Percentiles rank a stretch among this genome's conserved stretches.
phyloP scores from a whole-genome alignment of 768 basidiomycete genomes.

The Tylopilus vinaceipallidus region DNA sequence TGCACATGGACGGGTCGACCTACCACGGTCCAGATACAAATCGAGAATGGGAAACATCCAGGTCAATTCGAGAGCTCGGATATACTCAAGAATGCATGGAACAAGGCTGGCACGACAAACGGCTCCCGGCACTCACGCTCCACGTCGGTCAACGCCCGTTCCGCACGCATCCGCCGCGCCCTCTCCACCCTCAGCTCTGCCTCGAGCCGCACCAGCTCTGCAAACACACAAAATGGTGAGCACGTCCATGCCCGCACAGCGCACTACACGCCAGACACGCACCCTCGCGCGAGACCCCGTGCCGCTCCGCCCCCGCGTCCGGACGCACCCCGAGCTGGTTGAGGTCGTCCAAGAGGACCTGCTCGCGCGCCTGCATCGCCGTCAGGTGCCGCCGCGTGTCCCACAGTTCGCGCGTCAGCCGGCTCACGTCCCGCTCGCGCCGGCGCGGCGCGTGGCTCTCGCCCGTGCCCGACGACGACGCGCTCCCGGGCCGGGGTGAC shows the following conservation, averaged over 20 bases:
- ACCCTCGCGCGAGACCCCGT: slow-evolving; percentile 16
- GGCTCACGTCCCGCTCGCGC: background rate
- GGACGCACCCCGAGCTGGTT: slow-evolving; percentile 11
- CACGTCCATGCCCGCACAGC: background rate
- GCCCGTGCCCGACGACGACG: background rate
- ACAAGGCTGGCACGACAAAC: slow-evolving; percentile 55
- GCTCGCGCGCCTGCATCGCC: slow-evolving; percentile 25
- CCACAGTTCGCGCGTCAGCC: slow-evolving; percentile 28
- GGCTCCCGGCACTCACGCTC: slow-evolving; percentile 49
- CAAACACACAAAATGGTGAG: background rate
- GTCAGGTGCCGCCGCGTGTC: slow-evolving; percentile 26
- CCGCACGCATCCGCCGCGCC: slow-evolving; percentile 39
- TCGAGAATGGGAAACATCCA: too few relatives aligned
- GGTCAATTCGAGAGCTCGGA: slow-evolving; percentile 41
- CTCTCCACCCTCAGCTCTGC: slow-evolving; percentile 38
- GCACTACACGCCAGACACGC: background rate
- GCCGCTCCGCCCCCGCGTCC: background rate
- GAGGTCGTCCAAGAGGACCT: slow-evolving; percentile 22
- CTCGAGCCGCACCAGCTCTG: slow-evolving; percentile 29
- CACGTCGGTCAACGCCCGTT: slow-evolving; percentile 45
- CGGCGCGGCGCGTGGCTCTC: background rate
- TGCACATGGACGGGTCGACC: too few relatives aligned
- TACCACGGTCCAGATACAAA: too few relatives aligned
- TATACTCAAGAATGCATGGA: slow-evolving; percentile 51
- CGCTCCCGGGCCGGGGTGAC: background rate